A percentile compares a stretch with the other conserved stretches of the same genome.
Evolutionary conservation across 78 protist species (phyloP).

Genomic region (Cyanophora paradoxa): DNA sequence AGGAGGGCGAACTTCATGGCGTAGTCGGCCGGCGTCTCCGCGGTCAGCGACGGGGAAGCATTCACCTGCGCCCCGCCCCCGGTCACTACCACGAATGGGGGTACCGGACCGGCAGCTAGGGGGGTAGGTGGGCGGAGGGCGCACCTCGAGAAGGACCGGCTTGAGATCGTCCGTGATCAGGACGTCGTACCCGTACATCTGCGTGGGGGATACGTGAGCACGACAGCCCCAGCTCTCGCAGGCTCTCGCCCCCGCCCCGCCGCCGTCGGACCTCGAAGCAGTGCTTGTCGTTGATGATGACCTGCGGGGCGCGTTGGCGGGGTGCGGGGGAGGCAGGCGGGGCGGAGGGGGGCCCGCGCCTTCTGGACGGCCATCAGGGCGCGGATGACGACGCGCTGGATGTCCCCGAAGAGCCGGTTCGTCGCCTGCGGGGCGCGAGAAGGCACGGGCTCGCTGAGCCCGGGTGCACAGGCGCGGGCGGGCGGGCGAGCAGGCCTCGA

Average conservation of each 20-base stretch:
- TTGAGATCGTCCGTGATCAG: constrained; percentile 45
- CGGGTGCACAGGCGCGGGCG: neutral
- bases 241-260: too few relatives aligned
- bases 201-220: too few relatives aligned
- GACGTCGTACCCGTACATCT: constrained; percentile 69
- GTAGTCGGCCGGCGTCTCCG: constrained; percentile 43
- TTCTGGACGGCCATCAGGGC: constrained; percentile 65
- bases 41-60: constrained; percentile 61
- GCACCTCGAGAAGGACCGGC: constrained; percentile 65
- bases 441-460: neutral
- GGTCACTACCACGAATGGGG: neutral
- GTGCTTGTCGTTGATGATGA: constrained; percentile 66
- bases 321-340: neutral
- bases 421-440: neutral
- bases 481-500: neutral
- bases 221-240: too few relatives aligned
- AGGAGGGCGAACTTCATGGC: constrained; percentile 11
- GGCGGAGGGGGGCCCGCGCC: neutral
- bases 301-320: neutral
- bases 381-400: constrained; percentile 37
- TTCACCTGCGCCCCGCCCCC: constrained; percentile 23
- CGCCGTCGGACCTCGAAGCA: constrained; percentile 83
- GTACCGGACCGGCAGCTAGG: neutral
- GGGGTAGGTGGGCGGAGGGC: neutral
- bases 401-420: constrained; percentile 15